Evolutionary conservation across 352 stramenopile species (phyloP), one percentile per base, ranked within the genome.

Genomic region (Phytophthora capsici): DNA sequence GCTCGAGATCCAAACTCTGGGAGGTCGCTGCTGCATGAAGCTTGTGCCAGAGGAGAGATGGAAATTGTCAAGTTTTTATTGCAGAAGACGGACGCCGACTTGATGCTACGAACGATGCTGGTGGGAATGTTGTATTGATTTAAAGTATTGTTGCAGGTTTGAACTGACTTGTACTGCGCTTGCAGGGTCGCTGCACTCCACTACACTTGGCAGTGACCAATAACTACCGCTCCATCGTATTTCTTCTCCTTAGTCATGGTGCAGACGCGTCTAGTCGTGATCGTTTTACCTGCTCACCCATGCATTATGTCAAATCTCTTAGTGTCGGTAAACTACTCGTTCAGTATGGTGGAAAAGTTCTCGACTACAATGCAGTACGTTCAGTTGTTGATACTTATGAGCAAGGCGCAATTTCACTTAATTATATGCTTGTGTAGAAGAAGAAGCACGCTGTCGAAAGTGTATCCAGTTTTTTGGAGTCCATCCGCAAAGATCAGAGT

Each of bases 261-360:
- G 81, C 85, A 12, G 80, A 93, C 13, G 71, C 74, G 0, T 72
- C 70, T 3, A 72, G 73, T 36, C 71, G 78, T 0, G 81, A 93
- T 64, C 82, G 82, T 5, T 92, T 90, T 66, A 76, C 73, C 5
- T 86, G 71, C 4, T 83, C 85, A 0, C 81, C 85, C 1, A 71
- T 93, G 69, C 83, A 93, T 54, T 93, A 92, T 38, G 83, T 79
- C 40, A 77, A 82, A 38, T 88, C 83, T 14, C 46, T 84, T 28
- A 90, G 63, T n/a, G 73, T 89, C 8, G 80, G 77, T 3, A 90
- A 89, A 38, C 66, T 91, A 12, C 70, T 91, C 3, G 40, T 89
- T 16, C 77, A 88, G 34, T 91, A 91, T 16, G 79, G 81, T 1
- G 75, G 59, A 7, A 73, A 72, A 51, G 68, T 88, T 2, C 77